Evolutionary conservation across 768 basidiomycete genomes (phyloP).

Genomic region (Hygrocybe coccinea): DNA sequence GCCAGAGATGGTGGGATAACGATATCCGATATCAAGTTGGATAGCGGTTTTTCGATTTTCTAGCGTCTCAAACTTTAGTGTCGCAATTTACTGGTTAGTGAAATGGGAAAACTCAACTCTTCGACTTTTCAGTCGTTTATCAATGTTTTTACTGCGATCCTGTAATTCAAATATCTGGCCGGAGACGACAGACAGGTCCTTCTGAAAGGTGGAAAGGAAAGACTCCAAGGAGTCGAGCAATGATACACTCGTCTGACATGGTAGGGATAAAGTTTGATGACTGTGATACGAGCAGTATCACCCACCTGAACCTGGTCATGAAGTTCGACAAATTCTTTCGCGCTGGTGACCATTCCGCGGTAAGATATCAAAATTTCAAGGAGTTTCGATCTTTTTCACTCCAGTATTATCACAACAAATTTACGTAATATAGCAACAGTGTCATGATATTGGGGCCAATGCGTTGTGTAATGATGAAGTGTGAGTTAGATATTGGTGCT

Average conservation of each 20-base stretch:
- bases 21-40: slow-evolving; percentile 73
- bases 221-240: slow-evolving; percentile 84
- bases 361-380: too few species aligned
- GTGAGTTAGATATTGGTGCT: neutral
- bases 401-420: too few species aligned
- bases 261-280: slow-evolving; percentile 6
- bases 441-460: too few species aligned
- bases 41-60: slow-evolving; percentile 86
- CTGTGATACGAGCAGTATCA: neutral
- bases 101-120: slow-evolving; percentile 51
- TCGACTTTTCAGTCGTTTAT: slow-evolving; percentile 76
- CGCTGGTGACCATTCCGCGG: slow-evolving; percentile 38
- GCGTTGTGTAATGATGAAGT: neutral
- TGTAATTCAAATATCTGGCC: slow-evolving; percentile 96
- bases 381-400: too few species aligned
- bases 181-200: slow-evolving; percentile 88
- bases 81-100: neutral
- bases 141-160: slow-evolving; percentile 84
- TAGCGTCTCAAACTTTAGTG: slow-evolving; percentile 29
- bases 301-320: slow-evolving; percentile 85
- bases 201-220: slow-evolving; percentile 94
- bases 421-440: too few species aligned
- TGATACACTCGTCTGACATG: slow-evolving; percentile 69
- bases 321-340: slow-evolving; percentile 76
- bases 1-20: slow-evolving; percentile 79